phyloP scores from a whole-genome alignment of 2,329 filamentous ascomycete genomes.

The Pezicula rhizophila region DNA sequence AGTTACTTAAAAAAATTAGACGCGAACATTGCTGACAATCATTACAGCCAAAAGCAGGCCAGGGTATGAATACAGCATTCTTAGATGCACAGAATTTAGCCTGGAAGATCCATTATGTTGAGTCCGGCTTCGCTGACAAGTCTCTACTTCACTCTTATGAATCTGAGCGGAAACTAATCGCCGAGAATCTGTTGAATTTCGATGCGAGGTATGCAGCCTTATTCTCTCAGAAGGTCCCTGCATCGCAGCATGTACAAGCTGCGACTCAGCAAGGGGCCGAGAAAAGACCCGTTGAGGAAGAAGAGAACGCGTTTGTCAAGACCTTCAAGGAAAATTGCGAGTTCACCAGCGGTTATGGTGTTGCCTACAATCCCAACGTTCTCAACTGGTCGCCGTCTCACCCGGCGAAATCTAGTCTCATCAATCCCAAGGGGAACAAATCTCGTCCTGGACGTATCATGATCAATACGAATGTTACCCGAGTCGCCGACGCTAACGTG shows the following conservation, averaged over 20 bases:
- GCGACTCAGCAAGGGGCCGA: conserved; percentile 41
- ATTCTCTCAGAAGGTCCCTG: conserved; percentile 74
- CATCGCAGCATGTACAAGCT: conserved; percentile 64
- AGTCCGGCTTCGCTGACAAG: conserved; percentile 71
- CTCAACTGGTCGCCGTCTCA: conserved; percentile 79
- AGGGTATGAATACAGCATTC: conserved; percentile 78
- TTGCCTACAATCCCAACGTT: conserved; percentile 74
- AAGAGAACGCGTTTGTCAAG: conserved; percentile 77
- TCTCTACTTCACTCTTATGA: conserved; percentile 80
- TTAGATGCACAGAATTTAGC: conserved; percentile 82
- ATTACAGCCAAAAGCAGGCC: conserved; percentile 67
- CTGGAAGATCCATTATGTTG: conserved; percentile 93
- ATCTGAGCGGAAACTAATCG: conserved; percentile 75
- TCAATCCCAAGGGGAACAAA: conserved; percentile 59
- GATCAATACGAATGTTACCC: conserved; percentile 73
- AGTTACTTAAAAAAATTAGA: conserved; percentile 5
- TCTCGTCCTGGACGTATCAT: conserved; percentile 71
- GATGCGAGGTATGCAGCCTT: conserved; percentile 86
- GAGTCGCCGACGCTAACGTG: conserved; percentile 82
- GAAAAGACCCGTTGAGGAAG: conserved; percentile 27
- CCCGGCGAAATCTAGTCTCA: conserved; percentile 62
- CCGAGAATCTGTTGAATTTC: conserved; percentile 78
- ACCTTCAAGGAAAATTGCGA: conserved; percentile 89
- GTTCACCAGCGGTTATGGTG: conserved; percentile 88
- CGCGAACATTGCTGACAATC: conserved; percentile 48